Percentiles rank a stretch among this genome's conserved stretches.
phyloP scores from a whole-genome alignment of 2,329 filamentous ascomycete genomes.

The Moelleriella libera region DNA sequence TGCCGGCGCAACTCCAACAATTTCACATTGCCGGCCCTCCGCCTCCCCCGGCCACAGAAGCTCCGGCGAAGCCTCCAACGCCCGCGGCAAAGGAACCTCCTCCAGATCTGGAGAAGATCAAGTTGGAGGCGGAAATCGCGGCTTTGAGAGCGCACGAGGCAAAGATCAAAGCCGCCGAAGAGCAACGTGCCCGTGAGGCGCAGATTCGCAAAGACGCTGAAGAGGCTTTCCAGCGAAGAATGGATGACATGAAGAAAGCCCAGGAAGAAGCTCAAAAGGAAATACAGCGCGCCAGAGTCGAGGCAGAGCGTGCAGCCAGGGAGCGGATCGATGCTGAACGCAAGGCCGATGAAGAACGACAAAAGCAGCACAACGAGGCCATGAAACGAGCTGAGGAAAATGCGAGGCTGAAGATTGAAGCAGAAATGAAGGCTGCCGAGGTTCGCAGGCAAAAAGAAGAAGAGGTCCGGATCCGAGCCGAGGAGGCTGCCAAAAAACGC shows the following conservation, averaged over 20 bases:
- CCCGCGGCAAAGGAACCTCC: constrained; percentile 27
- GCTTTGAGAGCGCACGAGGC: constrained; percentile 30
- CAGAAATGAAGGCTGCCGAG: constrained; percentile 27
- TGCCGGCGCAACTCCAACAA: constrained; percentile 17
- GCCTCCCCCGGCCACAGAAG: constrained; percentile 27
- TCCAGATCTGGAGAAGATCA: constrained; percentile 42
- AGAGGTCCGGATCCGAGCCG: constrained; percentile 25
- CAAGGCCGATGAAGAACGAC: constrained; percentile 31
- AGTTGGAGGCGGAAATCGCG: constrained; percentile 38
- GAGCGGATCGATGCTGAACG: constrained; percentile 29
- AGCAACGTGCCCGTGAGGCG: constrained; percentile 27
- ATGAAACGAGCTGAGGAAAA: constrained; percentile 21
- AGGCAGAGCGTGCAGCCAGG: constrained; percentile 29
- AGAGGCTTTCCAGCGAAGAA: constrained; percentile 23
- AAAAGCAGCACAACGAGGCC: constrained; percentile 19
- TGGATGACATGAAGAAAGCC: constrained; percentile 25
- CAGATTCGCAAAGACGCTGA: constrained; percentile 33
- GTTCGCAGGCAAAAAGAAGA: constrained; percentile 25
- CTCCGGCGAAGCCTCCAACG: constrained; percentile 12
- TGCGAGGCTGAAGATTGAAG: constrained; percentile 22
- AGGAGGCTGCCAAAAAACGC: constrained; percentile 29
- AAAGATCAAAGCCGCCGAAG: constrained; percentile 29
- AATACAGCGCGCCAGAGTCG: constrained; percentile 29
- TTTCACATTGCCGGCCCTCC: constrained; percentile 20
- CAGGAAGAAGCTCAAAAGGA: constrained; percentile 32